Percentiles rank a stretch among this genome's conserved stretches.
Evolutionary conservation across 306 rosid species (phyloP).

Genomic region (Myrica gale): DNA sequence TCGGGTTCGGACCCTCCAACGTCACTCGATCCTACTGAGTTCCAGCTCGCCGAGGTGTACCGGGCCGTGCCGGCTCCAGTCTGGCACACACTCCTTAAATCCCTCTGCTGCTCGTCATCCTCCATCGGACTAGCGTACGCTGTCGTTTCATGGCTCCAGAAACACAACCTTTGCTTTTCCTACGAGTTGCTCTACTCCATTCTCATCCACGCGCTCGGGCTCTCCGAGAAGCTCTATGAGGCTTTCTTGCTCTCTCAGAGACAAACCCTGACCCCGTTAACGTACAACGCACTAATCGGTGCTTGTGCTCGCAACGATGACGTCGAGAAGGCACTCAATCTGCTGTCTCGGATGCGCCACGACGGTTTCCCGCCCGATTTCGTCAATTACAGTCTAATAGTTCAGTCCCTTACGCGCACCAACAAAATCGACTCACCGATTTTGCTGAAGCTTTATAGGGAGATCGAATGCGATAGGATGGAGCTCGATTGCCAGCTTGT

Average conservation of each 20-base stretch:
- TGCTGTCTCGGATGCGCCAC: slow-evolving; percentile 79
- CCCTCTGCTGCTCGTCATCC: slow-evolving; percentile 64
- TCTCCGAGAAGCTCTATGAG: slow-evolving; percentile 84
- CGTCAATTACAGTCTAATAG: slow-evolving; percentile 71
- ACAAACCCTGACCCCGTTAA: slow-evolving; percentile 67
- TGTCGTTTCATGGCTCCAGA: slow-evolving; percentile 84
- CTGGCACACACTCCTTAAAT: slow-evolving; percentile 88
- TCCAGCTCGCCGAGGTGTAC: slow-evolving; percentile 76
- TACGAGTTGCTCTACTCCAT: slow-evolving; percentile 87
- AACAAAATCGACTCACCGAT: slow-evolving; percentile 66
- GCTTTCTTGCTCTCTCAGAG: slow-evolving; percentile 79
- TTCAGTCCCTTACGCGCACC: slow-evolving; percentile 75
- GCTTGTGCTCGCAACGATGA: slow-evolving; percentile 90
- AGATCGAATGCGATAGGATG: slow-evolving; percentile 66
- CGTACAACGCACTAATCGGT: slow-evolving; percentile 82
- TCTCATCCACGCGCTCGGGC: slow-evolving; percentile 88
- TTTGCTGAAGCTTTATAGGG: slow-evolving; percentile 67
- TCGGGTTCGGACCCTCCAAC: slow-evolving; percentile 44
- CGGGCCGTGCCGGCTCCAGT: slow-evolving; percentile 82
- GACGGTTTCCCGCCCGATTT: slow-evolving; percentile 83
- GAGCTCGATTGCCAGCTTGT: slow-evolving; percentile 73
- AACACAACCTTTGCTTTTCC: slow-evolving; percentile 86
- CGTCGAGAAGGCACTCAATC: slow-evolving; percentile 71
- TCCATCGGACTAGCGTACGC: slow-evolving; percentile 65
- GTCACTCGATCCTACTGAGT: slow-evolving; percentile 64